A percentile compares a stretch with the other conserved stretches of the same genome.
Conservation (phyloP, 1,284 basidiomycete genomes). For the Cryptococcus sp. region DNA sequence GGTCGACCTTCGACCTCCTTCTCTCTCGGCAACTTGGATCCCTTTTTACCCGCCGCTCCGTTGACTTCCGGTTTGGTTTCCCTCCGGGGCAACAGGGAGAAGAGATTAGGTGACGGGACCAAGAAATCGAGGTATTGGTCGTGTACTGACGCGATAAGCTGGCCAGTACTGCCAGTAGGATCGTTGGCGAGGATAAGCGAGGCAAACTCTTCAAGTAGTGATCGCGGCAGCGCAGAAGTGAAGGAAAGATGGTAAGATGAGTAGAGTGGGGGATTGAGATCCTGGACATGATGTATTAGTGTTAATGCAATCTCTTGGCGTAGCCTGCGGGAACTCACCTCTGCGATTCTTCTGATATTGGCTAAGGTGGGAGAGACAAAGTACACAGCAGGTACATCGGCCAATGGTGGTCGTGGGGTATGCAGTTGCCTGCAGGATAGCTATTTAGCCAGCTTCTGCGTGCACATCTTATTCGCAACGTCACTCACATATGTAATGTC, state of each 20-base stretch:
- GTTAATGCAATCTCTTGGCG: neutral
- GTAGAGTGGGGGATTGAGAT: conserved; percentile 81
- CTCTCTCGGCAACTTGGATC: conserved; percentile 25
- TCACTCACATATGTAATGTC: conserved; percentile 86
- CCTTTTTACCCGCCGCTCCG: conserved; percentile 26
- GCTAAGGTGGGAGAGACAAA: conserved; percentile 87
- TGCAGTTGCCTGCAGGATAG: conserved; percentile 97
- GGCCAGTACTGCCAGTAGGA: conserved; percentile 66
- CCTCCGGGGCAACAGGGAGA: conserved; percentile 74
- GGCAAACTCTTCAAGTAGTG: conserved; percentile 91
- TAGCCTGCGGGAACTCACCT: conserved; percentile 57
- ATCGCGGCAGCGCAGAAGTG: conserved; percentile 82
- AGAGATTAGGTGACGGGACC: conserved; percentile 89
- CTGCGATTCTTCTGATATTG: conserved; percentile 85
- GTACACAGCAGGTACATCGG: conserved; percentile 96
- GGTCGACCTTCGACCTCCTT: conserved; percentile 50
- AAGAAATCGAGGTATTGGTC: conserved; percentile 98
- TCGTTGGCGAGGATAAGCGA: conserved; percentile 77
- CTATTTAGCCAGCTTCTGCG: too few species aligned
- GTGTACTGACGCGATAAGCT: conserved; percentile 75
- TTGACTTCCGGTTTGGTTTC: conserved; percentile 36
- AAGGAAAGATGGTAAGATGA: conserved; percentile 95
- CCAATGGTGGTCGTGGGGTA: conserved; percentile 79
- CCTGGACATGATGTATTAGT: conserved; percentile 35
- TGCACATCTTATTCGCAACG: neutral